Base-by-base conservation (phyloP, 225 moss, liverwort and hornwort species). In the Sphagnum tenellum region DNA sequence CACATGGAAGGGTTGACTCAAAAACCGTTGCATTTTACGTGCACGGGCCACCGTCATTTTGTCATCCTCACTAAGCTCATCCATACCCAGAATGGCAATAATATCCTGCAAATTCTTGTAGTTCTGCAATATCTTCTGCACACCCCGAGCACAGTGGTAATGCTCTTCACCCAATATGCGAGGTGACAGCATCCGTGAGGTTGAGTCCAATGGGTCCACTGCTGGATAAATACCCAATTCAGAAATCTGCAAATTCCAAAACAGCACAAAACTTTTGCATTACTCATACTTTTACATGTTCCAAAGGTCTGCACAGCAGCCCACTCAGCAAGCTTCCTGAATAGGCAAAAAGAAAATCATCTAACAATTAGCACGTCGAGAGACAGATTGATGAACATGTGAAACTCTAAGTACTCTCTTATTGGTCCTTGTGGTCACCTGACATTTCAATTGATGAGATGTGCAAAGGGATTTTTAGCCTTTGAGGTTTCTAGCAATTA, bases 51-150 rank as follows among this genome's bases (percentile, higher is more conserved):
- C 90, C 44, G 86, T 88, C 81, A 86, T 45, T 74, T 91, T 91
- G 61, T 91, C 90, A 66, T 91, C 90, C 70, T 91, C 88, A 76
- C 81, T 83, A 12, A 91, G 88, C 79, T 91, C 88, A 69, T 91
- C 90, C 88, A 91, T 88, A 9, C 88, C 88, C 63, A 91, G 73
- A 71, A 91, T 91, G 45, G 90, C 90, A 75, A 91, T 91, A 54
- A 91, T 88, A 69, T 91, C 90, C 75, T 91, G 88, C 81, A 91
- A 69, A 65, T 88, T 91, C 73, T 91, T 91, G 79, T 91, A 91
- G 66, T 88, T 91, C 81, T 91, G 90, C 79, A 91, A 73, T 5
- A 91, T 86, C 76, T 91, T 88, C 74, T 91, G 90, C 58, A 91
- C 90, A 64, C 68, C 59, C 59, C 90, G 81, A 12, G 90, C 81